Conservation (phyloP, 2,329 filamentous ascomycete species). For the Colletotrichum sp. region DNA sequence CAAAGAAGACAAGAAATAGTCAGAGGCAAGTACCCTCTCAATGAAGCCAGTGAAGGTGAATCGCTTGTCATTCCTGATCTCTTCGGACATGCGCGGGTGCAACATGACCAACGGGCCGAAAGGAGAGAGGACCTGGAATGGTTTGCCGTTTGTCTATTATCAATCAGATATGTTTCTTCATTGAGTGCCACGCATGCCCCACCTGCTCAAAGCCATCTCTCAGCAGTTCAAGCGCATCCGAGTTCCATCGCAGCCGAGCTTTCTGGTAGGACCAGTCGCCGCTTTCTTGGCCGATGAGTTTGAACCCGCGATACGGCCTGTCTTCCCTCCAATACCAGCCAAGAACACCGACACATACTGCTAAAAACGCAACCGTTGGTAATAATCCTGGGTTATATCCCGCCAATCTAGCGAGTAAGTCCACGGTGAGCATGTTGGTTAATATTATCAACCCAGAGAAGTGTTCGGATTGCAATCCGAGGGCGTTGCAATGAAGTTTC, state of each 20-base stretch:
- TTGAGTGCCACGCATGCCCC: too few species aligned
- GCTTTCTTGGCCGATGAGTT: neutral
- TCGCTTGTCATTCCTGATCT: neutral
- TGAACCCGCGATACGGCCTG: neutral
- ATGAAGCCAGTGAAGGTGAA: neutral
- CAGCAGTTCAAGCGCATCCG: neutral
- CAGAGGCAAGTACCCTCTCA: too few species aligned
- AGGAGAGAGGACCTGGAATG: neutral
- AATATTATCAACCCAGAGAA: neutral
- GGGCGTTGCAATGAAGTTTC: neutral
- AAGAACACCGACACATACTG: neutral
- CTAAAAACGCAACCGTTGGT: neutral
- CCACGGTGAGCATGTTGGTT: neutral
- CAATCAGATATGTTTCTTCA: neutral
- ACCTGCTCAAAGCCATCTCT: neutral
- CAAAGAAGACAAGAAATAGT: too few species aligned
- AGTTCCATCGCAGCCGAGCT: neutral
- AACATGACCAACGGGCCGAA: neutral
- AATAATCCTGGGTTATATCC: neutral
- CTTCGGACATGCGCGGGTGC: neutral
- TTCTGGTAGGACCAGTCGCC: constrained; percentile 2
- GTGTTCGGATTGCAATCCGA: accelerated
- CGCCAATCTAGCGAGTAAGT: neutral
- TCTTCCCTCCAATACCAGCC: neutral
- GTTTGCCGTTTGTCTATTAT: neutral